These are phyloP conservation scores for Batkoa obscura DNA, from an alignment of 371 early-diverging fungal species.

Conservation along the genomic window DNA sequence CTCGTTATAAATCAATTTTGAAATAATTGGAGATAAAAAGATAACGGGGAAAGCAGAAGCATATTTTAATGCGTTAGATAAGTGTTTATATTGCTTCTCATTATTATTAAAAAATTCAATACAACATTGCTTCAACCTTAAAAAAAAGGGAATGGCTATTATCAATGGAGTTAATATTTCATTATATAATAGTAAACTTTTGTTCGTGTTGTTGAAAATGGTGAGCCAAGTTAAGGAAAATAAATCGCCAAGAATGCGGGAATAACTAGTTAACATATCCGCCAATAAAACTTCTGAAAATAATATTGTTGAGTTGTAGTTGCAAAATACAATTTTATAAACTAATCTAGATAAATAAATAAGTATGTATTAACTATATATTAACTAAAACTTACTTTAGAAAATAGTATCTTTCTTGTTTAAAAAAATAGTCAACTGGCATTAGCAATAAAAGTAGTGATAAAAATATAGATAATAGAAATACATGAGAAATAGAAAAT, in stretches of 20 bases:
- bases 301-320: slow-evolving; percentile 24
- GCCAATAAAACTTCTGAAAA: slow-evolving; percentile 77
- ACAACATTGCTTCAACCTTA: slow-evolving; percentile 73
- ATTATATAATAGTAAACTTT: not conserved
- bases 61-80: slow-evolving; percentile 77
- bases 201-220: not conserved
- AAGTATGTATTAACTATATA: too few relatives aligned
- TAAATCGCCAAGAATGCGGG: slow-evolving; percentile 68
- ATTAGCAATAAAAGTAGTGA: too few relatives aligned
- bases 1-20: slow-evolving; percentile 9
- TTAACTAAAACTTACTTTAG: too few relatives aligned
- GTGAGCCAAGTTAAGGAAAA: slow-evolving; percentile 15
- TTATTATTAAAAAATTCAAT: slow-evolving; percentile 41
- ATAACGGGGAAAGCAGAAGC: slow-evolving; percentile 72
- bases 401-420: too few relatives aligned
- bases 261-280: slow-evolving; percentile 82
- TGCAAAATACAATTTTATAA: too few relatives aligned
- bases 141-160: slow-evolving; percentile 49
- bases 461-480: too few relatives aligned
- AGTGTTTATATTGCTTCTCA: slow-evolving; percentile 29
- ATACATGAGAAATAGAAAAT: too few relatives aligned
- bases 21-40: slow-evolving; percentile 41
- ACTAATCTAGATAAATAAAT: too few relatives aligned
- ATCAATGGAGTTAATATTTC: not conserved
- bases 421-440: too few relatives aligned